phyloP scores from a whole-genome alignment of 2,329 filamentous ascomycete species.

The Xylariaceae sp. region DNA sequence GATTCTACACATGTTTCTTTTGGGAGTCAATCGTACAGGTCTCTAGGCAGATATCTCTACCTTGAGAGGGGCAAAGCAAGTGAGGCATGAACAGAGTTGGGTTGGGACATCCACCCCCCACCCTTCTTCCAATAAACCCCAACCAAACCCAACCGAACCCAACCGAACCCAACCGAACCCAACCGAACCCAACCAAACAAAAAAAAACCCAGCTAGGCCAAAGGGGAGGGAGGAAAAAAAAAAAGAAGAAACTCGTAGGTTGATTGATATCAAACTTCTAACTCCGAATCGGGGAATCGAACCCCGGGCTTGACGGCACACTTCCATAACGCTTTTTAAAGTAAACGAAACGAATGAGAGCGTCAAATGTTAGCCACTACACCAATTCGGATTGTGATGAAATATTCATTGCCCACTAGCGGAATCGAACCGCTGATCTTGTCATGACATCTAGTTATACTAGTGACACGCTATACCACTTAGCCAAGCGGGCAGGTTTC shows the following conservation, averaged over 20 bases:
- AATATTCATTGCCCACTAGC: constrained; percentile 8
- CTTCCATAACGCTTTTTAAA: not conserved
- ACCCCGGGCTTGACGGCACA: constrained; percentile 24
- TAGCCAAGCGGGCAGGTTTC: constrained; percentile 4
- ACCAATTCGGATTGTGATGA: constrained; percentile 20
- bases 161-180: not conserved
- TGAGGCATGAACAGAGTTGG: too few relatives aligned
- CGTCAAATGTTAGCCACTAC: constrained; percentile 34
- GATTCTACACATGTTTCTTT: too few relatives aligned
- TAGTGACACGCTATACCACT: constrained; percentile 12
- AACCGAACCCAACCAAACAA: not conserved
- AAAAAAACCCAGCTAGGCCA: not conserved
- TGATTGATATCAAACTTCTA: not conserved
- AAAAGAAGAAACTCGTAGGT: not conserved
- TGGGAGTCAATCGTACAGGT: too few relatives aligned
- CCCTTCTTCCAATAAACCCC: too few relatives aligned
- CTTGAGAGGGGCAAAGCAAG: too few relatives aligned
- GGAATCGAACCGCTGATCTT: constrained; percentile 17
- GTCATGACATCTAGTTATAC: constrained; percentile 9
- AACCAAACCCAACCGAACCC: not conserved
- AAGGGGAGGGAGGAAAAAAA: not conserved
- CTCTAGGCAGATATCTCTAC: too few relatives aligned
- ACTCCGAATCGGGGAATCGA: constrained; percentile 29
- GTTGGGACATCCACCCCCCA: too few relatives aligned
- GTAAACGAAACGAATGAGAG: constrained; percentile 24